These are phyloP conservation scores for Zygoascus hellenicus DNA, from an alignment of 1,139 yeast species.

Conservation along the genomic window DNA sequence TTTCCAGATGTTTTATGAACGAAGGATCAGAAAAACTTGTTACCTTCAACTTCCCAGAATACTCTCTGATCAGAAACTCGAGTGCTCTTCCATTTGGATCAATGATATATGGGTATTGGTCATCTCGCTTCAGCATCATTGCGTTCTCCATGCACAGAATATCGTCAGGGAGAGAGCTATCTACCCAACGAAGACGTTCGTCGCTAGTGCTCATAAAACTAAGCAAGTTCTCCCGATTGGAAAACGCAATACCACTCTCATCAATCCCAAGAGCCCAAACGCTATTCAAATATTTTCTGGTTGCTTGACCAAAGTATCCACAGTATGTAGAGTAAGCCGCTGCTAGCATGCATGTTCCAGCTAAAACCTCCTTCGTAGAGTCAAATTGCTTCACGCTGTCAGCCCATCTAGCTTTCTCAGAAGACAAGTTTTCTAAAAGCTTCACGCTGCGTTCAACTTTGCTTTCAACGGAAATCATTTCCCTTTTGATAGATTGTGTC, in stretches of 20 bases:
- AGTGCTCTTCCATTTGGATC: conserved; percentile 62
- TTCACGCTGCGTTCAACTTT: conserved; percentile 60
- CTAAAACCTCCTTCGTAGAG: conserved; percentile 41
- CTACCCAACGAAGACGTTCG: conserved; percentile 48
- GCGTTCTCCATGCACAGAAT: conserved; percentile 60
- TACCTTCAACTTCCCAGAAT: conserved; percentile 41
- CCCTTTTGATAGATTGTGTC: conserved; percentile 65
- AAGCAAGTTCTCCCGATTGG: conserved; percentile 32
- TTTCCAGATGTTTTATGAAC: conserved; percentile 65
- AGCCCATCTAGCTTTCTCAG: conserved; percentile 77
- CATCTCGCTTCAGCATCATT: conserved; percentile 41
- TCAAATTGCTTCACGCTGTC: conserved; percentile 49
- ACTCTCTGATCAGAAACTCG: conserved; percentile 37
- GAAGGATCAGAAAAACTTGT: conserved; percentile 74
- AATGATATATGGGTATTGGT: conserved; percentile 52
- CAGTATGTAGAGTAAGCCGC: conserved; percentile 59
- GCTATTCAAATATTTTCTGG: conserved; percentile 38
- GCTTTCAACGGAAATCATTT: conserved; percentile 56
- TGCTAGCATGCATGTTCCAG: conserved; percentile 61
- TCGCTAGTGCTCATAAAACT: conserved; percentile 40
- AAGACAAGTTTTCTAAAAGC: conserved; percentile 57
- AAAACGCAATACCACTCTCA: conserved; percentile 40
- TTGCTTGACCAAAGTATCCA: conserved; percentile 54
- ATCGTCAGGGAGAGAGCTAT: conserved; percentile 50
- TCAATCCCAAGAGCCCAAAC: conserved; percentile 43